A percentile compares a stretch with the other conserved stretches of the same genome.
These are phyloP conservation scores for Inga leiocalycina DNA, from an alignment of 306 rosid genomes.

Conservation along the genomic window DNA sequence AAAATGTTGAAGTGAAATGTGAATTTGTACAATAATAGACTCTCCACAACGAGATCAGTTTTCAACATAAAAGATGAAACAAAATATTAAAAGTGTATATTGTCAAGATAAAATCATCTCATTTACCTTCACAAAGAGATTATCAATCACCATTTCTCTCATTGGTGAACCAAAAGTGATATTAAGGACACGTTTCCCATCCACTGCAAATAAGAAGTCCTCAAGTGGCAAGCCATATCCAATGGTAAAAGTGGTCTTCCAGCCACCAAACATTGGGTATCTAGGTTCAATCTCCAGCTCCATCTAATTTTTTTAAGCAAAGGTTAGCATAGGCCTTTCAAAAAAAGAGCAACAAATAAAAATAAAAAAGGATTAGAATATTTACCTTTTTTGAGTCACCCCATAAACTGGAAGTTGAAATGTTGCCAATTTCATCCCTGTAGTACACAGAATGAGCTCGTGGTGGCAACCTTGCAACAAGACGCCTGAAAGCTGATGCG, in stretches of 20 bases:
- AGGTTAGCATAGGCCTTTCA: constrained; percentile 21
- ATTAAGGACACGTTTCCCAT: constrained; percentile 82
- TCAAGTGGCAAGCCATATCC: constrained; percentile 92
- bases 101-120: constrained; percentile 14
- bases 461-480: constrained; percentile 88
- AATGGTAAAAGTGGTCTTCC: constrained; percentile 90
- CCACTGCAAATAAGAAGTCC: constrained; percentile 73
- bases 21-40: constrained; percentile 16
- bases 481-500: constrained; percentile 78
- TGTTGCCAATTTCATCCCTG: constrained; percentile 95
- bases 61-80: neutral
- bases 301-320: constrained; percentile 54
- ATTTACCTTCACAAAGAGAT: constrained; percentile 76
- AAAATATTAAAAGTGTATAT: neutral
- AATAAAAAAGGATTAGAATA: neutral
- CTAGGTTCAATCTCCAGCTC: constrained; percentile 92
- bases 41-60: neutral
- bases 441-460: constrained; percentile 93
- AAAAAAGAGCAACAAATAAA: neutral
- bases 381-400: constrained; percentile 85
- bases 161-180: constrained; percentile 81
- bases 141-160: constrained; percentile 78
- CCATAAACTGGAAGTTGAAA: constrained; percentile 96
- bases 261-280: constrained; percentile 97
- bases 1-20: constrained; percentile 25